Percentiles rank a stretch among this genome's conserved stretches.
phyloP scores from a whole-genome alignment of 345 rosid genomes.

The Aquilaria malaccensis region DNA sequence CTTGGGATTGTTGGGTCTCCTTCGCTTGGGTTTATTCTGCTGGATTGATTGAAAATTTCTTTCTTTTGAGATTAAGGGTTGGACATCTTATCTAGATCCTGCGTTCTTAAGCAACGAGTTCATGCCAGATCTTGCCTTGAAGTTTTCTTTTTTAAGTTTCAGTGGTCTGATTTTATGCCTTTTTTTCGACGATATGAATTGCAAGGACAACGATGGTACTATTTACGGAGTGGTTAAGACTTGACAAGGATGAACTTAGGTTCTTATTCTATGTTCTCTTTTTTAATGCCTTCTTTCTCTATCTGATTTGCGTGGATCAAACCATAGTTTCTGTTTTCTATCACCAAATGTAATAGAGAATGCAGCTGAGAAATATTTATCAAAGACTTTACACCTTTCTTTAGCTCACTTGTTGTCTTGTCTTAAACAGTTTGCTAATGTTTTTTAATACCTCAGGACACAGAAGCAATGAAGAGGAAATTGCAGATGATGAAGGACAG shows the following conservation, averaged over 20 bases:
- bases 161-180: background rate
- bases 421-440: too few species aligned
- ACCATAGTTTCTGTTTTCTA: too few species aligned
- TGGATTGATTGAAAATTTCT: background rate
- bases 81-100: slow-evolving; percentile 5
- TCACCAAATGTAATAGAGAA: too few species aligned
- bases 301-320: background rate
- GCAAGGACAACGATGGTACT: too few species aligned
- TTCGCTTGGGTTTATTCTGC: slow-evolving; percentile 7
- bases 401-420: too few species aligned
- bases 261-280: background rate
- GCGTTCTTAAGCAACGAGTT: slow-evolving; percentile 2
- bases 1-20: slow-evolving; percentile 5
- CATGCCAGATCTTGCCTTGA: slow-evolving; percentile 7
- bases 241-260: background rate
- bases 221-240: background rate
- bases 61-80: background rate
- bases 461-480: slow-evolving; percentile 40
- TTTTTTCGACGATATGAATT: background rate
- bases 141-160: background rate
- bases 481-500: slow-evolving; percentile 55
- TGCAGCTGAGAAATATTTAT: too few species aligned
- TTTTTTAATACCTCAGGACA: slow-evolving; percentile 43
- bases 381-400: too few species aligned
- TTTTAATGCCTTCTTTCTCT: background rate